Conservation (phyloP, 116 monocot species). For the Dioscorea cayenensis region DNA sequence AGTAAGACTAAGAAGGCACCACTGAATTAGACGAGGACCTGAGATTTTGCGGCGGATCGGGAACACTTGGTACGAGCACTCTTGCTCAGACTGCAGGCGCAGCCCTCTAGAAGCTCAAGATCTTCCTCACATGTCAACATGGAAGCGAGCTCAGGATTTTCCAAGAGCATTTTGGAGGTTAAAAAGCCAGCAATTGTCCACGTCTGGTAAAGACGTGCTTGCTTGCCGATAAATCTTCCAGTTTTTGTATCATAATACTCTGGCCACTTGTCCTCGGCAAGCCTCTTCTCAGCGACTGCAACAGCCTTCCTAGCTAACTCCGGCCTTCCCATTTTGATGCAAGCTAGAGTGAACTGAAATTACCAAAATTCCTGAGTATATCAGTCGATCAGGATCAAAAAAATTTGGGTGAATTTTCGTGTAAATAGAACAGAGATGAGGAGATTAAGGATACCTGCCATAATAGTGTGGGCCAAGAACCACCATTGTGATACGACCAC, state of each 20-base stretch:
- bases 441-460: constrained; percentile 63
- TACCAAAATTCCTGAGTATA: neutral
- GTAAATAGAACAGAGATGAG: neutral
- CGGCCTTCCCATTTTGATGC: constrained; percentile 81
- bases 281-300: constrained; percentile 51
- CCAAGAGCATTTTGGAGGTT: constrained; percentile 50
- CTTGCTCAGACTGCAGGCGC: constrained; percentile 37
- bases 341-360: constrained; percentile 78
- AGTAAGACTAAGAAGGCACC: neutral
- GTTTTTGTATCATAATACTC: constrained; percentile 59
- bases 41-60: constrained; percentile 34
- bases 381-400: neutral
- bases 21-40: constrained; percentile 10
- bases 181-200: constrained; percentile 65
- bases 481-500: constrained; percentile 29
- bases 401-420: neutral
- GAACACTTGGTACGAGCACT: constrained; percentile 42
- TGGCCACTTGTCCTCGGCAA: constrained; percentile 63
- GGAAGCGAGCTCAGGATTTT: constrained; percentile 49
- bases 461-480: constrained; percentile 83
- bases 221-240: constrained; percentile 64
- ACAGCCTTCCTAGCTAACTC: constrained; percentile 64
- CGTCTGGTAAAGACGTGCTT: constrained; percentile 53
- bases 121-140: constrained; percentile 62
- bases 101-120: constrained; percentile 56